Evolutionary conservation across 192 early-diverging fungal genomes (phyloP).

Genomic region (Coemansia sp.): DNA sequence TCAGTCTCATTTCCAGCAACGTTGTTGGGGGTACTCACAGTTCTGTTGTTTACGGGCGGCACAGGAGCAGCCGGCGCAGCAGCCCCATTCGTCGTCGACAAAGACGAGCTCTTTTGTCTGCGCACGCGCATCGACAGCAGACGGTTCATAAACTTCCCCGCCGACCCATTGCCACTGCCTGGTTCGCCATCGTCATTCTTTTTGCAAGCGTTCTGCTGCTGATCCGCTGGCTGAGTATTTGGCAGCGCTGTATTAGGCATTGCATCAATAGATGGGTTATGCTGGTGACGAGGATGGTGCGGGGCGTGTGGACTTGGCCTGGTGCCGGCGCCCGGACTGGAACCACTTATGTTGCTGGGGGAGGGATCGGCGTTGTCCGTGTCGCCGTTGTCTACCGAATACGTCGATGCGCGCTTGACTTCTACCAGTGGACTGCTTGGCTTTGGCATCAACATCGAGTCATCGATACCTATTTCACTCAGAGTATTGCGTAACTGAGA

Average conservation of each 20-base stretch:
- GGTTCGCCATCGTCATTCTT: conserved; percentile 43
- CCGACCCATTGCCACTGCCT: conserved; percentile 28
- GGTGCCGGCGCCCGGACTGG: neutral
- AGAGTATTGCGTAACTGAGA: conserved; percentile 3
- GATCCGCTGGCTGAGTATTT: neutral
- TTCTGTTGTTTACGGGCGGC: conserved; percentile 1
- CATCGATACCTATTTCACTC: conserved; percentile 2
- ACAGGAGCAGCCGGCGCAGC: neutral
- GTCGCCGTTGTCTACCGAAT: conserved; percentile 1
- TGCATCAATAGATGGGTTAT: conserved; percentile 38
- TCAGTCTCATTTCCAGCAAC: neutral
- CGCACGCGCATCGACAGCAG: conserved; percentile 51
- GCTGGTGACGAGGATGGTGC: conserved; percentile 23
- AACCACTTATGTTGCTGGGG: neutral
- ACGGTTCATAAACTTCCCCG: conserved; percentile 46
- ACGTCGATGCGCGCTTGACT: neutral
- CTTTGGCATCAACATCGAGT: neutral
- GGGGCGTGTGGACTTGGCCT: neutral
- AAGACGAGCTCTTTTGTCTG: conserved; percentile 38
- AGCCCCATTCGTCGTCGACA: neutral
- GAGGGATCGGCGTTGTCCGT: neutral
- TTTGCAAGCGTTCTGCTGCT: conserved; percentile 7
- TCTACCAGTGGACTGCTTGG: conserved; percentile 7
- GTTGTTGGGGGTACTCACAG: conserved; percentile 24
- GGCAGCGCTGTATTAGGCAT: conserved; percentile 10